Conservation (phyloP, 176 grass and related monocot species). For the Oryza meridionalis region DNA sequence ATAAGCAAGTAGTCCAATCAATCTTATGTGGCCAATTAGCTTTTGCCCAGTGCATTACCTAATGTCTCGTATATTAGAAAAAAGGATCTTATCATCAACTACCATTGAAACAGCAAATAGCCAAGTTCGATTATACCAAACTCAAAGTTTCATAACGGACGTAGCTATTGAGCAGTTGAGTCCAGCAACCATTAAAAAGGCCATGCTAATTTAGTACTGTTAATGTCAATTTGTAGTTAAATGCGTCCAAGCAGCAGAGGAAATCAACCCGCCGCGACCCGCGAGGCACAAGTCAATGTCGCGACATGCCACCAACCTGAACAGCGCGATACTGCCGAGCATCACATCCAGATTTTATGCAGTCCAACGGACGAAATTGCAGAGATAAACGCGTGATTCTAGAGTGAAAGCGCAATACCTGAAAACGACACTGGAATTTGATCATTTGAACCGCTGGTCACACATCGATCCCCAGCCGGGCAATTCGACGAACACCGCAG, state of each 20-base stretch:
- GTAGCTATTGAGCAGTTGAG: neutral
- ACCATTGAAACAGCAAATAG: neutral
- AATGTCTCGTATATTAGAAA: neutral
- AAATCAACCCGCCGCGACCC: neutral
- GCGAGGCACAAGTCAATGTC: neutral
- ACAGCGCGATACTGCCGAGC: neutral
- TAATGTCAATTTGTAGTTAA: conserved; percentile 11
- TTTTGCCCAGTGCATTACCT: too few relatives aligned
- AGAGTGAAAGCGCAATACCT: neutral
- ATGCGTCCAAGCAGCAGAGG: neutral
- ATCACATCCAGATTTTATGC: neutral
- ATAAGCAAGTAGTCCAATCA: neutral
- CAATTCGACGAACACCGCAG: neutral
- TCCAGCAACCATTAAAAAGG: neutral
- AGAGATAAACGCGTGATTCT: neutral
- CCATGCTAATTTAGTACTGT: neutral
- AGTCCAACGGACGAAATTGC: neutral
- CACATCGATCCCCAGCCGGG: neutral
- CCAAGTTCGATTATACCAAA: neutral
- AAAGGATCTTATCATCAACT: neutral
- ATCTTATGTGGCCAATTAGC: too few relatives aligned
- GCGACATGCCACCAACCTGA: neutral
- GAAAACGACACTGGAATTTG: neutral
- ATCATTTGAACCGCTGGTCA: neutral
- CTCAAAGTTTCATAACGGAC: neutral